These are phyloP conservation scores for Carex scoparia DNA, from an alignment of 176 grass and related monocot genomes.

Conservation along the genomic window DNA sequence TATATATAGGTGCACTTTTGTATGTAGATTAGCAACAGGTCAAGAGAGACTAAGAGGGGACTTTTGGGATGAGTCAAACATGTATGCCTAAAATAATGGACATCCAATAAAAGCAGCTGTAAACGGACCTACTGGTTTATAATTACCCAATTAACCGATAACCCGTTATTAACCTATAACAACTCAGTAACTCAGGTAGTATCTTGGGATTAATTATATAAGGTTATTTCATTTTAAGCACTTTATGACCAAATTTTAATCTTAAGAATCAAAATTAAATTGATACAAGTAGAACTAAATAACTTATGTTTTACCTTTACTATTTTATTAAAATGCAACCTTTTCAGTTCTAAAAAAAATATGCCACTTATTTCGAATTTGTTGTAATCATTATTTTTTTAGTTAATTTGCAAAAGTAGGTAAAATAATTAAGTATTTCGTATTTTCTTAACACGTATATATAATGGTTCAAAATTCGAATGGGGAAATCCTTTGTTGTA, in stretches of 20 bases:
- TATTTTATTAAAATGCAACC: too few species aligned
- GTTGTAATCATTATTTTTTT: too few species aligned
- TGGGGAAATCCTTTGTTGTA: too few species aligned
- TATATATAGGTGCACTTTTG: background rate
- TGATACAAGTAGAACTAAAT: background rate
- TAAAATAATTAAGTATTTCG: too few species aligned
- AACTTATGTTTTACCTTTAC: background rate
- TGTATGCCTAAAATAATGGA: background rate
- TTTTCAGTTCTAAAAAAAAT: background rate
- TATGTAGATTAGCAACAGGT: background rate
- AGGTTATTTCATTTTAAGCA: background rate
- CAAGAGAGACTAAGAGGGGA: background rate
- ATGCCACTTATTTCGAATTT: background rate
- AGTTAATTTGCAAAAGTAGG: too few species aligned
- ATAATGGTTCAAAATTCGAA: too few species aligned
- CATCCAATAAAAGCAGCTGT: background rate
- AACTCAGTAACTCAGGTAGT: background rate
- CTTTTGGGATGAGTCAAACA: background rate
- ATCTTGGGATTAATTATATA: background rate
- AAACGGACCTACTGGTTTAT: background rate
- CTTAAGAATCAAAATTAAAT: background rate
- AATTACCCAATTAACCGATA: background rate
- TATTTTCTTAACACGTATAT: too few species aligned
- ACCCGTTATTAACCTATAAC: background rate
- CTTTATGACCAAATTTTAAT: background rate